Conservation (phyloP, 208 protist genomes). For the Acanthamoeba lenticulata region DNA sequence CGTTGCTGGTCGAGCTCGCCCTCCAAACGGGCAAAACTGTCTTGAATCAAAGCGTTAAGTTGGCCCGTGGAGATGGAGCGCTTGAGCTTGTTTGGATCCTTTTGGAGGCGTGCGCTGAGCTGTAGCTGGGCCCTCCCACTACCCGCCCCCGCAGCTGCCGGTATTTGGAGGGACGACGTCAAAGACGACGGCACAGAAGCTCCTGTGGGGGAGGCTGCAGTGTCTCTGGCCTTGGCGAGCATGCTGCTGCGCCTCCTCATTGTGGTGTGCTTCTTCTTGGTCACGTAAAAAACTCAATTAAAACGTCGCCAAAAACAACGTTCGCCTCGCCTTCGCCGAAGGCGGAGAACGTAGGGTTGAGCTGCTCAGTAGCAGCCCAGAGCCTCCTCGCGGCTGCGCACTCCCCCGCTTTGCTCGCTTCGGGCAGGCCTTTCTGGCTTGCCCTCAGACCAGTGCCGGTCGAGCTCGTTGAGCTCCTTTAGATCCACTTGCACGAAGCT, state of each 20-base stretch:
- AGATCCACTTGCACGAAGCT: neutral
- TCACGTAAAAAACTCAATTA: no score
- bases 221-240: no score
- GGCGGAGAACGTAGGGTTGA: no score
- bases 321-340: no score
- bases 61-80: conserved; percentile 5
- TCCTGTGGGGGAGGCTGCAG: no score
- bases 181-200: no score
- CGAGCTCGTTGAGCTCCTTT: neutral
- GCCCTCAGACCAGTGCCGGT: neutral
- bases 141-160: no score
- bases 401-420: neutral
- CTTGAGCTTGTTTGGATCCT: neutral
- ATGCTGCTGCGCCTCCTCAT: no score
- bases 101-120: neutral
- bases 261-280: no score
- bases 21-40: neutral
- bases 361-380: neutral
- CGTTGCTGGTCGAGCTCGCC: neutral
- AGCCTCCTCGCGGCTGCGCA: neutral
- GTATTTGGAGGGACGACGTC: no score
- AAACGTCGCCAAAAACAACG: no score
- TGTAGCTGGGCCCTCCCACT: neutral
- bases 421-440: neutral
- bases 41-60: neutral